These are phyloP conservation scores for Coemansia sp. DNA, from an alignment of 192 early-diverging fungal genomes.

Conservation along the genomic window DNA sequence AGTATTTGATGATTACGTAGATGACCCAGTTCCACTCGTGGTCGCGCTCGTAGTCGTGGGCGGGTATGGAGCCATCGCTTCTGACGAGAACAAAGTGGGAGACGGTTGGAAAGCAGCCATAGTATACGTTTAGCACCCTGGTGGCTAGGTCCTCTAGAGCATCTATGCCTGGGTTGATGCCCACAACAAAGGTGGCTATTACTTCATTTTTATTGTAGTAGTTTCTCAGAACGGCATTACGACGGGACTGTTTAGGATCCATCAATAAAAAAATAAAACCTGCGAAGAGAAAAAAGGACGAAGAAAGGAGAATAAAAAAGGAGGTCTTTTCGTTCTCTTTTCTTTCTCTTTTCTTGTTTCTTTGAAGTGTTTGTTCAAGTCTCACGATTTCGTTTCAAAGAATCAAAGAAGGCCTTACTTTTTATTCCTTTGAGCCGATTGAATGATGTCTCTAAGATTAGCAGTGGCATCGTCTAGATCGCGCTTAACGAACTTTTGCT, in stretches of 20 bases:
- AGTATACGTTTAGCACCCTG: constrained; percentile 1
- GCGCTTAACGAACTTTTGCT: constrained; percentile 51
- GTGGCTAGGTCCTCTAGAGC: background rate
- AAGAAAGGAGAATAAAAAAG: background rate
- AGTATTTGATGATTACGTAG: background rate
- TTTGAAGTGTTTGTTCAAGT: background rate
- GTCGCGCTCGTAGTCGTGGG: background rate
- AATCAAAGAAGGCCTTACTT: background rate
- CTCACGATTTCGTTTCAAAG: background rate
- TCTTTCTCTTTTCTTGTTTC: background rate
- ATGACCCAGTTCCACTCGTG: constrained; percentile 1
- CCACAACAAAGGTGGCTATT: background rate
- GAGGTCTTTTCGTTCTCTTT: background rate
- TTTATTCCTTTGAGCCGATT: constrained; percentile 5
- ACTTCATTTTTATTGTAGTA: background rate
- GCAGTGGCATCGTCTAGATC: constrained; percentile 36
- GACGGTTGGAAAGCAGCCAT: background rate
- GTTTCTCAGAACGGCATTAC: background rate
- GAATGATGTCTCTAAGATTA: constrained; percentile 40
- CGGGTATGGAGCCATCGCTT: background rate
- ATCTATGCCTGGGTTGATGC: background rate
- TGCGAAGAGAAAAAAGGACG: background rate
- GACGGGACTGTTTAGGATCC: constrained; percentile 3
- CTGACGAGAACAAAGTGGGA: background rate
- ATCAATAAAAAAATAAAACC: background rate